Evolutionary conservation across 108 stramenopile genomes (phyloP), one percentile per base, ranked within the genome.

Genomic region (Discostella pseudostelligera): DNA sequence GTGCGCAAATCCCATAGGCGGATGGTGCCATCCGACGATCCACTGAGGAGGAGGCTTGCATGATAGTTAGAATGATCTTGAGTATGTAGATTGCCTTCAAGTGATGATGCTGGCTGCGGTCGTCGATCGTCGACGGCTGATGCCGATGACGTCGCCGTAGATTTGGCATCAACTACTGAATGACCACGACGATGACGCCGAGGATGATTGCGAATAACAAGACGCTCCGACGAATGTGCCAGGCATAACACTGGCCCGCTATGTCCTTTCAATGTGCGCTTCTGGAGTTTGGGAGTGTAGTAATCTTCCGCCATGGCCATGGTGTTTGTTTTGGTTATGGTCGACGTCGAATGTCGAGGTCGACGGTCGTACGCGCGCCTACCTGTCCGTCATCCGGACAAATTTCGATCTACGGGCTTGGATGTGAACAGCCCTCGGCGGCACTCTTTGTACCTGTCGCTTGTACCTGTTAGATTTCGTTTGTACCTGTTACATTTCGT

Each of bases 21-120:
- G 25, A 84, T 86, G 13, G 90, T 87, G 14, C 81, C 81, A 83
- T 92, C 90, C 58, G 87, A 85, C 2, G 90, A 89, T 28, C 90
- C 90, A 62, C 87, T 88, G 29, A 89, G 62, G 39, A 91, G 59
- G 44, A 86, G 66, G 45, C 64, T 56, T 1, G 76, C 72, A 35
- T 58, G 67, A 39, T 43, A 26, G 26, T 36, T 0, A 36, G 29
- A 24, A 39, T 43, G 51, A 35, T 36, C 3, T 14, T 54, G 50
- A 51, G 2, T 16, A 4, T 3, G 24, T 24, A 25, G 25, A 26
- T 26, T 29, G 53, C 2, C 19, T 3, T 56, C 22, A 16, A 36
- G 39, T 28, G 42, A 46, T 50, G 29, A 36, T 16, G n/a, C n/a
- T n/a, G 12, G 39, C 3, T 26, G 20, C 39, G 48, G 19, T 17